phyloP scores from a whole-genome alignment of 2,329 filamentous ascomycete genomes.

The Endothia cerciana region DNA sequence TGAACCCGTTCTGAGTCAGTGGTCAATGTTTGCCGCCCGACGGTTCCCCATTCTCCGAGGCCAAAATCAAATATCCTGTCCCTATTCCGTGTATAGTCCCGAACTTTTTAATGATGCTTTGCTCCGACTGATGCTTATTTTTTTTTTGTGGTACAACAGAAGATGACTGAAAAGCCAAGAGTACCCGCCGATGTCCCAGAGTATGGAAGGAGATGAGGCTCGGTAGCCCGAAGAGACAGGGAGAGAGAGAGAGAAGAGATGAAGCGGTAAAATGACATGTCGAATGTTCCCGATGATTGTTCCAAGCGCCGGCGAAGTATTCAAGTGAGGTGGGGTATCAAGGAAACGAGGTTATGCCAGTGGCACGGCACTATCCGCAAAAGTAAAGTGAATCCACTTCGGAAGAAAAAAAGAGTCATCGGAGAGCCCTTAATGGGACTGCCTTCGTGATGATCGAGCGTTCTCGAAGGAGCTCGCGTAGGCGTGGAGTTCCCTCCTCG shows the following conservation, averaged over 20 bases:
- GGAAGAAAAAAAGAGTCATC: slow-evolving; percentile 37
- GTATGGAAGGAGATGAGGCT: slow-evolving; percentile 12
- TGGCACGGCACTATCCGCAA: slow-evolving; percentile 16
- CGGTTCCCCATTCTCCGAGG: neutral
- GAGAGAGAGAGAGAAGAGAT: slow-evolving; percentile 14
- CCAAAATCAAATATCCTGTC: slow-evolving; percentile 27
- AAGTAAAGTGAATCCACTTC: slow-evolving; percentile 18
- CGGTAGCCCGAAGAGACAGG: slow-evolving; percentile 8
- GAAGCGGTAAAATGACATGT: slow-evolving; percentile 15
- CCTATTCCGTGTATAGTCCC: slow-evolving; percentile 24
- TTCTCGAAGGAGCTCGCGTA: slow-evolving; percentile 92
- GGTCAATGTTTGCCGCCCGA: slow-evolving; percentile 3
- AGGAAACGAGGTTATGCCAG: slow-evolving; percentile 45
- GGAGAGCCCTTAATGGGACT: slow-evolving; percentile 52
- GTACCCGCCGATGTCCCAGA: slow-evolving; percentile 21
- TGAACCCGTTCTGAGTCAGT: slow-evolving; percentile 7
- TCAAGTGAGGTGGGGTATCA: slow-evolving; percentile 36
- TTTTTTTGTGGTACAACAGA: slow-evolving; percentile 32
- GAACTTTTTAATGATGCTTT: slow-evolving; percentile 38
- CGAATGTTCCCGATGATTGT: slow-evolving; percentile 19
- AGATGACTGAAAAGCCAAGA: slow-evolving; percentile 22
- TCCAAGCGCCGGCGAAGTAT: slow-evolving; percentile 15
- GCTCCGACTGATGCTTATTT: slow-evolving; percentile 36
- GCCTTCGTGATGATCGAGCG: slow-evolving; percentile 63
- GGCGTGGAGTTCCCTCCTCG: slow-evolving; percentile 77